Evolutionary conservation across 2,329 filamentous ascomycete genomes (phyloP).

Genomic region (Aspergillus costaricaensis): DNA sequence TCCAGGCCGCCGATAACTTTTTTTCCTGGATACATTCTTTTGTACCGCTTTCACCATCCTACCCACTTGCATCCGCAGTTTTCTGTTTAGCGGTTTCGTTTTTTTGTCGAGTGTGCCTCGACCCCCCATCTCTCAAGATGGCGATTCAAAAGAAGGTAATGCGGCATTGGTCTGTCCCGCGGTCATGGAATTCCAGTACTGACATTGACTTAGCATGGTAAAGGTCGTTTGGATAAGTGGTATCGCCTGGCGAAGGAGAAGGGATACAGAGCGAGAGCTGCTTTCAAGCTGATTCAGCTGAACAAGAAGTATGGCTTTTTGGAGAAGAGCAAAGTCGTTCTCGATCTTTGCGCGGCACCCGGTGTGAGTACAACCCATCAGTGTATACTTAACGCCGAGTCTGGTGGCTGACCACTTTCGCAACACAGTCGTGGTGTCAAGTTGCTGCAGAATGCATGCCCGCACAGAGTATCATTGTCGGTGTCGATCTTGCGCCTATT

Average conservation of each 20-base stretch:
- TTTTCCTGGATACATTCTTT: constrained; percentile 15
- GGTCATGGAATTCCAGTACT: constrained; percentile 27
- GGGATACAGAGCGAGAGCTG: constrained; percentile 90
- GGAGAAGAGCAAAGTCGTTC: constrained; percentile 90
- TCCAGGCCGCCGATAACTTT: constrained; percentile 28
- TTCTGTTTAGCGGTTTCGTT: constrained; percentile 19
- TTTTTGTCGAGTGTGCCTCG: constrained; percentile 27
- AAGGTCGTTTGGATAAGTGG: constrained; percentile 98
- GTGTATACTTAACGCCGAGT: not conserved
- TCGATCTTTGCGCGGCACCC: constrained; percentile 96
- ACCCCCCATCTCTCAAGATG: constrained; percentile 58
- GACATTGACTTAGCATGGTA: constrained; percentile 67
- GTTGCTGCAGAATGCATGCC: constrained; percentile 97
- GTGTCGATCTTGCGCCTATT: constrained; percentile 92
- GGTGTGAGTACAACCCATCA: constrained; percentile 61
- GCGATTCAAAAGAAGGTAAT: constrained; percentile 88
- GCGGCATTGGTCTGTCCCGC: constrained; percentile 12
- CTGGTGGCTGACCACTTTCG: constrained; percentile 22
- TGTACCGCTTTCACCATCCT: constrained; percentile 12
- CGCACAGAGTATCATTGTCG: constrained; percentile 82
- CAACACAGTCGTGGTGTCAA: constrained; percentile 80
- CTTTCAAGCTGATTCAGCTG: constrained; percentile 96
- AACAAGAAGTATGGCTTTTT: constrained; percentile 99
- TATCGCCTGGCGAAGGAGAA: constrained; percentile 99
- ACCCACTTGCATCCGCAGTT: constrained; percentile 3